Evolutionary conservation across 805 yeast species (phyloP), one percentile per base, ranked within the genome.

Genomic region (Candida cerambycidarum): DNA sequence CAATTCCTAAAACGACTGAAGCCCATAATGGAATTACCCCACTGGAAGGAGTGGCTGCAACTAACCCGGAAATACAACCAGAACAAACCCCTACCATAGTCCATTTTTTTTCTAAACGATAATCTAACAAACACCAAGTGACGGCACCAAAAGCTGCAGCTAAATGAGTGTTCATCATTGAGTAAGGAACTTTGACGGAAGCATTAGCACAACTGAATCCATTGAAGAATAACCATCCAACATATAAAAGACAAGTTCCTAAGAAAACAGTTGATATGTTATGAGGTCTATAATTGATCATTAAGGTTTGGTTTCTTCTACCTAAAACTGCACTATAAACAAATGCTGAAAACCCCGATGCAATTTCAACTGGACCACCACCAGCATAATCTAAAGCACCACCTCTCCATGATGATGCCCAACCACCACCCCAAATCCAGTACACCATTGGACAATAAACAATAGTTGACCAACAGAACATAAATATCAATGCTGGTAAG

Each of bases 321-420:
- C 97, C 96, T 41, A 87, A 65, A 49, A 85, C 84, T 43, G 79
- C 81, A n/a, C 89, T 80, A 53, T 83, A 83, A 4, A 87, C 96
- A 54, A 92, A 82, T 1, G 96, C 97, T 27, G 89, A 85, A 17
- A 89, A 85, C 47, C 98, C 98, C 17, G 95, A 83, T 23, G 87
- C 75, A 43, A 93, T 88, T 62, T 92, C 98, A 19, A 92, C 97
- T 0, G 97, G 96, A 0, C 97, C 97, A 43, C 98, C 98, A 23
- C 99, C 99, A 17, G 99, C 99, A 63, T 87, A 92, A 62, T 92
- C 99, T 39, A 92, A 71, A 1, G 83, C 98, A 5, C 96, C 97
- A 82, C 96, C 92, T 53, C 80, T 73, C 62, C 62, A 70, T 12
- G 48, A 38, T 52, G 75, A 76, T 28, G 96, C 96, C 98, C 98